phyloP scores from a whole-genome alignment of 83 land plant species.

The Larix sibirica region DNA sequence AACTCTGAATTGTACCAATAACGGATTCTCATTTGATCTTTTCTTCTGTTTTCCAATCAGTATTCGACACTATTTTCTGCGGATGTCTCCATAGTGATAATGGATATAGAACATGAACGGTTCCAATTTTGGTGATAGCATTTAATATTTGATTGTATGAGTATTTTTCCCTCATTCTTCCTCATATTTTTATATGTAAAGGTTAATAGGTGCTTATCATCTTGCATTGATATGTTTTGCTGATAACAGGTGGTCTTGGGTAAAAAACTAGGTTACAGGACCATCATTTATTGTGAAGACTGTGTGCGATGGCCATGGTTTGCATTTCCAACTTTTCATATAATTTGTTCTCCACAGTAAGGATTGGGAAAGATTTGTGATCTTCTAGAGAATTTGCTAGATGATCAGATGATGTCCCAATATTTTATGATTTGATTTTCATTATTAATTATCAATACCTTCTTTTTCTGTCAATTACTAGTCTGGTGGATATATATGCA shows the following conservation, averaged over 20 bases:
- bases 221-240: background rate
- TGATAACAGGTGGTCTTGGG: conserved; percentile 30
- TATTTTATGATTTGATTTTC: background rate
- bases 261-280: conserved; percentile 30
- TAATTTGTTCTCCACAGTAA: background rate
- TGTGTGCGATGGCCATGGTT: conserved; percentile 38
- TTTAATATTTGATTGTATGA: background rate
- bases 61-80: background rate
- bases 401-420: background rate
- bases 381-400: background rate
- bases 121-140: background rate
- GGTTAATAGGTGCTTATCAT: conserved; percentile 9
- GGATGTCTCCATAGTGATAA: background rate
- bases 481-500: conserved; percentile 29
- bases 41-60: background rate
- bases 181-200: background rate
- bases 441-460: background rate
- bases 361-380: background rate
- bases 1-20: background rate
- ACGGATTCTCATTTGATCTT: background rate
- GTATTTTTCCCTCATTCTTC: background rate
- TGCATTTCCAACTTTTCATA: background rate
- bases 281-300: conserved; percentile 29
- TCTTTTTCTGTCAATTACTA: conserved; percentile 4
- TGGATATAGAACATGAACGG: background rate